A percentile compares a stretch with the other conserved stretches of the same genome.
These are phyloP conservation scores for Solanum tacnaense DNA, from an alignment of 257 asterid species.

Conservation along the genomic window DNA sequence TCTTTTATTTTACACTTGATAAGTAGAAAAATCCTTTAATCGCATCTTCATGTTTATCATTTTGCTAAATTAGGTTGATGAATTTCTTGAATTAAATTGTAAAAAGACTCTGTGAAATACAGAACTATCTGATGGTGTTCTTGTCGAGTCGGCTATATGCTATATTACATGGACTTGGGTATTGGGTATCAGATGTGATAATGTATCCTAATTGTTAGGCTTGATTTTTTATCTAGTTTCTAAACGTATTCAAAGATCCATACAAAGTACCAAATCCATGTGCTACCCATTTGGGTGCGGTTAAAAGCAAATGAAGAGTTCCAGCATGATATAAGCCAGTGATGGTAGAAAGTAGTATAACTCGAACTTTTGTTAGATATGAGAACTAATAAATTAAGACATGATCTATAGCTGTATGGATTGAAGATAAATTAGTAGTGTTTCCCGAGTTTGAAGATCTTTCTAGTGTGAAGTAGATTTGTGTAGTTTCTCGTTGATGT, in stretches of 20 bases:
- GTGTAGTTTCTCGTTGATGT: neutral
- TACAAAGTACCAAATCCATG: neutral
- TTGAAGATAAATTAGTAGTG: neutral
- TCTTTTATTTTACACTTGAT: neutral
- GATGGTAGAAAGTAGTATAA: neutral
- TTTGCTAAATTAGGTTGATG: neutral
- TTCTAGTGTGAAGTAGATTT: neutral
- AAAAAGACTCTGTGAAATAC: neutral
- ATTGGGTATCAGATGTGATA: neutral
- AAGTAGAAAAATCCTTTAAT: neutral
- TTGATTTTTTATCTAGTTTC: neutral
- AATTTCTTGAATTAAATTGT: neutral
- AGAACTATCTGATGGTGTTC: neutral
- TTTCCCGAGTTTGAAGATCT: neutral
- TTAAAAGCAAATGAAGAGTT: neutral
- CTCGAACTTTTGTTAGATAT: neutral
- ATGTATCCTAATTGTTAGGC: neutral
- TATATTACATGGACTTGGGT: neutral
- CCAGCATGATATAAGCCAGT: neutral
- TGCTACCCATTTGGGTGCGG: neutral
- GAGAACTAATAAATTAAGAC: neutral
- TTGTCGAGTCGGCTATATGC: neutral
- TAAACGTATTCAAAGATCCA: neutral
- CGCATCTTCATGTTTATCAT: neutral
- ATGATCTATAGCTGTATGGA: neutral